Conservation (phyloP, 768 basidiomycete genomes). For the Suillus tomentosus region DNA sequence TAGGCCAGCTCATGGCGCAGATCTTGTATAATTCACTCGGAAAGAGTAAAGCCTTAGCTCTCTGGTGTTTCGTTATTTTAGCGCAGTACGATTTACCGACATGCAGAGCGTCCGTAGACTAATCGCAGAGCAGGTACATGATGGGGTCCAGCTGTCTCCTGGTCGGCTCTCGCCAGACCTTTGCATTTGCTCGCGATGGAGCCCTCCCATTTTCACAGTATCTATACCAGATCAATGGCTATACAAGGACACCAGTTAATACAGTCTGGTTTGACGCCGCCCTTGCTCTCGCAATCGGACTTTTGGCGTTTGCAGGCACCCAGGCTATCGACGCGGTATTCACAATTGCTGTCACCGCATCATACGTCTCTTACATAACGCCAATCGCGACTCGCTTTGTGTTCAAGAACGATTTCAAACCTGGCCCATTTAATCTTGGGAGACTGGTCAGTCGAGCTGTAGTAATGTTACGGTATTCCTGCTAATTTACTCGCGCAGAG, state of each 20-base stretch:
- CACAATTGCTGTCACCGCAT: conserved; percentile 44
- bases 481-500: conserved; percentile 20
- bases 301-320: conserved; percentile 60
- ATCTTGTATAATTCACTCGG: background rate
- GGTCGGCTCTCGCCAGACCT: conserved; percentile 59
- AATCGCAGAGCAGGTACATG: background rate
- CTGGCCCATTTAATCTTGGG: conserved; percentile 59
- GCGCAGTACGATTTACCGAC: background rate
- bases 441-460: background rate
- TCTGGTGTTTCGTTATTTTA: background rate
- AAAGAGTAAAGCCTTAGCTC: background rate
- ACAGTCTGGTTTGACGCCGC: conserved; percentile 56
- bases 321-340: conserved; percentile 64
- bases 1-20: background rate
- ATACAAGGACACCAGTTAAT: conserved; percentile 56
- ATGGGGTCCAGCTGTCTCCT: conserved; percentile 47
- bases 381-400: conserved; percentile 56
- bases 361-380: conserved; percentile 55
- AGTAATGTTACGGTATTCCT: background rate
- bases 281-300: conserved; percentile 50
- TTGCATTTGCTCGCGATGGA: conserved; percentile 47
- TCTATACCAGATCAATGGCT: conserved; percentile 57
- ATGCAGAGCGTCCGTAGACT: background rate
- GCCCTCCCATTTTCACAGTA: conserved; percentile 59
- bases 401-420: conserved; percentile 49